Evolutionary conservation across 495 filamentous ascomycete genomes (phyloP).

Genomic region (Penicillium coprophilum): DNA sequence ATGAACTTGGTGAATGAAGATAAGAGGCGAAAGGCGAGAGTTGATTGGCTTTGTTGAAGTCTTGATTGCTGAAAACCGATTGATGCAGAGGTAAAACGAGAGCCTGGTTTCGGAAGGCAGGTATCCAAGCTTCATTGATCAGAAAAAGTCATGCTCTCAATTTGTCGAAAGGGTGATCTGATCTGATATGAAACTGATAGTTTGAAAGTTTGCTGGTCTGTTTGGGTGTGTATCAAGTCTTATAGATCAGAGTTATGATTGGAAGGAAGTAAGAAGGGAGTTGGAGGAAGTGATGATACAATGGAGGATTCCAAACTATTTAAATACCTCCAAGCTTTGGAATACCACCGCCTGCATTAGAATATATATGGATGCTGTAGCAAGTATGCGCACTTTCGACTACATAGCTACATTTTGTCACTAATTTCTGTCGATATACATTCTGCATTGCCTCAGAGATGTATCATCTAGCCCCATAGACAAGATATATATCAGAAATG

Average conservation of each 20-base stretch:
- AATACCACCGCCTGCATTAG: background rate
- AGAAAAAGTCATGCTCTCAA: too few relatives aligned
- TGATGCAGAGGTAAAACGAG: background rate
- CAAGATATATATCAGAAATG: background rate
- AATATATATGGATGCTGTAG: background rate
- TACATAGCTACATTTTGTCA: background rate
- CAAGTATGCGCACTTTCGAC: too few relatives aligned
- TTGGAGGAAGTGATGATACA: background rate
- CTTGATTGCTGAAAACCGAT: background rate
- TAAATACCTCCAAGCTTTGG: background rate
- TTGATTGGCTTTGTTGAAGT: background rate
- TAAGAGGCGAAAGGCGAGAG: background rate
- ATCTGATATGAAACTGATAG: background rate
- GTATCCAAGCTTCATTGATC: background rate
- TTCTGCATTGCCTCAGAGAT: background rate
- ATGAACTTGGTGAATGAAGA: background rate
- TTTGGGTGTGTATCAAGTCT: background rate
- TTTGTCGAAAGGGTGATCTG: background rate
- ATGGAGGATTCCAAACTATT: background rate
- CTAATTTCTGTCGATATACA: background rate
- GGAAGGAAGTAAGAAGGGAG: background rate
- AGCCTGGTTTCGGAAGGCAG: background rate
- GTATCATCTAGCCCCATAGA: background rate
- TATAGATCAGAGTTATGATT: background rate
- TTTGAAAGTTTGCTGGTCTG: background rate